phyloP scores from a whole-genome alignment of 306 rosid species.

The Canavalia gladiata region DNA sequence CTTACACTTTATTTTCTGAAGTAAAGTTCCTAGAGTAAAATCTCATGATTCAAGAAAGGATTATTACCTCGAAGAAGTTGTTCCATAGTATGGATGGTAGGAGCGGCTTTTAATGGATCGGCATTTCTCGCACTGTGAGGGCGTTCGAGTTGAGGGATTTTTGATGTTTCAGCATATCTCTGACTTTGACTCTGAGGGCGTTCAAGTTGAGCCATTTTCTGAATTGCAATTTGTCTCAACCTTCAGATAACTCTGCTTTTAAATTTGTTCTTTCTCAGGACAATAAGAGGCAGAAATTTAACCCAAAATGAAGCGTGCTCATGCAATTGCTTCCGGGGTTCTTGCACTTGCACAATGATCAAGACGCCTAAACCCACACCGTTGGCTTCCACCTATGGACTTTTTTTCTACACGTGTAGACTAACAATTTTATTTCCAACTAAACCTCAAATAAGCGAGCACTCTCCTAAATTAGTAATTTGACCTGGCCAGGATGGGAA shows the following conservation, averaged over 20 bases:
- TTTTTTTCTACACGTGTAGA: slow-evolving; percentile 57
- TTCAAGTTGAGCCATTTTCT: slow-evolving; percentile 74
- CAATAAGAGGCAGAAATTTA: slow-evolving; percentile 39
- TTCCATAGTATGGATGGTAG: slow-evolving; percentile 60
- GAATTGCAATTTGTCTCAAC: slow-evolving; percentile 31
- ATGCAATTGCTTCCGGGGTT: slow-evolving; percentile 54
- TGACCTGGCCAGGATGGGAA: slow-evolving; percentile 53
- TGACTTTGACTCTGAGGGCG: slow-evolving; percentile 49
- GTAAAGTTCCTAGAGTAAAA: too few relatives aligned
- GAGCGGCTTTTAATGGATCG: slow-evolving; percentile 49
- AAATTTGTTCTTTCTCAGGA: slow-evolving; percentile 34
- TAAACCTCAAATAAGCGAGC: slow-evolving; percentile 20
- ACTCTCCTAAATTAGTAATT: slow-evolving; percentile 53
- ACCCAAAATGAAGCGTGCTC: slow-evolving; percentile 46
- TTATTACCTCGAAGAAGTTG: slow-evolving; percentile 81
- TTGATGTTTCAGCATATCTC: too few relatives aligned
- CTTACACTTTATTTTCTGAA: too few relatives aligned
- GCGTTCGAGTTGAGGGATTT: slow-evolving; percentile 15
- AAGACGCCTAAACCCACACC: slow-evolving; percentile 38
- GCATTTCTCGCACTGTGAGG: slow-evolving; percentile 55
- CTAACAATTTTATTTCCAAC: slow-evolving; percentile 26
- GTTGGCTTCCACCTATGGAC: slow-evolving; percentile 48
- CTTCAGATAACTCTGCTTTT: slow-evolving; percentile 39
- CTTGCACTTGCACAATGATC: slow-evolving; percentile 48
- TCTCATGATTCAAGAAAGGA: not conserved